These are phyloP conservation scores for Uronychia binucleata DNA, from an alignment of 73 alveolate species.

Conservation along the genomic window DNA sequence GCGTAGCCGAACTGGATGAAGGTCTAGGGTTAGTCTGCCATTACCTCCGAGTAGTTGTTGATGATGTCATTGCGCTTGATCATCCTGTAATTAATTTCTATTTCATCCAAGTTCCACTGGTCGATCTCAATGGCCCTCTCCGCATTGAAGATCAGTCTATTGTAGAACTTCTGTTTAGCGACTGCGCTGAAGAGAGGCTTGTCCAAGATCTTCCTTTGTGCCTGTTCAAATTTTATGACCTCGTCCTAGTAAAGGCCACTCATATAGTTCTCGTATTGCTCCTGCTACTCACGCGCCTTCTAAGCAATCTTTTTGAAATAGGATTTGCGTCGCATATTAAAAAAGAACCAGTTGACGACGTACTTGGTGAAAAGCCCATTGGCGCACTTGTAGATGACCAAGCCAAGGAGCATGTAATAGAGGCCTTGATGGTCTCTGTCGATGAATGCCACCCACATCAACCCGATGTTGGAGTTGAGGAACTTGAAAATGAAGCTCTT, in stretches of 20 bases:
- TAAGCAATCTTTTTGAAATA: background rate
- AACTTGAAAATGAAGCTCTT: constrained; percentile 40
- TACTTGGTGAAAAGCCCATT: background rate
- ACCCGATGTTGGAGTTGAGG: constrained; percentile 36
- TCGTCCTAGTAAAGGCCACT: background rate
- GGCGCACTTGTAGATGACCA: constrained; percentile 19
- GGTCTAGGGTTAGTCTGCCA: background rate
- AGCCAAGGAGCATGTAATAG: constrained; percentile 23
- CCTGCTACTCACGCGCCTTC: background rate
- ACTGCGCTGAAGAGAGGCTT: background rate
- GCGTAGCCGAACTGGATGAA: constrained; percentile 51
- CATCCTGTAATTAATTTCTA: constrained; percentile 47
- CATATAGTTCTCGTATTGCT: background rate
- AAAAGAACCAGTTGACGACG: background rate
- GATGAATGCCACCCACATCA: constrained; percentile 42
- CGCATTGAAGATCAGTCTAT: constrained; percentile 38
- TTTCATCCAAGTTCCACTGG: constrained; percentile 12
- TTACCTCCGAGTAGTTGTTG: constrained; percentile 20
- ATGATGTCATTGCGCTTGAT: constrained; percentile 3
- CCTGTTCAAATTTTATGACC: background rate
- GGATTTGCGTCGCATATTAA: background rate
- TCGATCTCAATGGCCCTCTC: background rate
- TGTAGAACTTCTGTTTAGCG: background rate
- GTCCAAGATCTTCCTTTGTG: background rate
- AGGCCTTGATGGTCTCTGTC: constrained; percentile 26